Evolutionary conservation across 148 eudicot genomes (phyloP).

Genomic region (Heliamphora exappendiculata): DNA sequence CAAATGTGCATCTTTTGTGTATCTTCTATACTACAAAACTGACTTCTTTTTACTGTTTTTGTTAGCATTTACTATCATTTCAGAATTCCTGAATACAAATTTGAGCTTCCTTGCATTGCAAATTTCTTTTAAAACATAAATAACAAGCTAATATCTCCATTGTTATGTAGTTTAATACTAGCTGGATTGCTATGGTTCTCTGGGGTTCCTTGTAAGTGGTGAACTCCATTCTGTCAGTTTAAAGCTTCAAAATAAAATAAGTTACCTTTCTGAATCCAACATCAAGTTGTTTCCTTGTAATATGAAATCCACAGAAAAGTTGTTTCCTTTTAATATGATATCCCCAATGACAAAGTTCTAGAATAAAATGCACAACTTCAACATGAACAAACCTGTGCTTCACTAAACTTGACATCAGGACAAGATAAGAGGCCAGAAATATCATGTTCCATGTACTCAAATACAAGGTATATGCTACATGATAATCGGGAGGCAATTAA

Average conservation of each 20-base stretch:
- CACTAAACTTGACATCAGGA: conserved; percentile 66
- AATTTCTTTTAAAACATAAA: not conserved
- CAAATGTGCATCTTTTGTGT: no score
- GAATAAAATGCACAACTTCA: not conserved
- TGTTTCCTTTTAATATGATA: not conserved
- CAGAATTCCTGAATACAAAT: not conserved
- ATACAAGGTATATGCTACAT: conserved; percentile 79
- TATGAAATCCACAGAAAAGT: not conserved
- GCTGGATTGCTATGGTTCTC: no score
- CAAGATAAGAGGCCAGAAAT: conserved; percentile 68
- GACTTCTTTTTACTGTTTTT: not conserved
- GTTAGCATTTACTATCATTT: not conserved
- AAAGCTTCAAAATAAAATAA: no score
- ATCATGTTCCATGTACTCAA: conserved; percentile 94
- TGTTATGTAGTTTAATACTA: no score
- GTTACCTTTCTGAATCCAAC: conserved; percentile 2
- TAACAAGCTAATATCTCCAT: not conserved
- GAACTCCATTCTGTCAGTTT: no score
- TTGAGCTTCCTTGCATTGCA: not conserved
- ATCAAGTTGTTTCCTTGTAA: not conserved
- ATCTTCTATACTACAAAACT: not conserved
- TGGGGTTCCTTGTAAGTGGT: no score
- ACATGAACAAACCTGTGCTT: conserved; percentile 57
- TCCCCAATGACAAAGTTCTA: not conserved
- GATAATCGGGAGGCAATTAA: conserved; percentile 67